phyloP scores from a whole-genome alignment of 306 rosid species.

The Fragaria nilgerrensis region DNA sequence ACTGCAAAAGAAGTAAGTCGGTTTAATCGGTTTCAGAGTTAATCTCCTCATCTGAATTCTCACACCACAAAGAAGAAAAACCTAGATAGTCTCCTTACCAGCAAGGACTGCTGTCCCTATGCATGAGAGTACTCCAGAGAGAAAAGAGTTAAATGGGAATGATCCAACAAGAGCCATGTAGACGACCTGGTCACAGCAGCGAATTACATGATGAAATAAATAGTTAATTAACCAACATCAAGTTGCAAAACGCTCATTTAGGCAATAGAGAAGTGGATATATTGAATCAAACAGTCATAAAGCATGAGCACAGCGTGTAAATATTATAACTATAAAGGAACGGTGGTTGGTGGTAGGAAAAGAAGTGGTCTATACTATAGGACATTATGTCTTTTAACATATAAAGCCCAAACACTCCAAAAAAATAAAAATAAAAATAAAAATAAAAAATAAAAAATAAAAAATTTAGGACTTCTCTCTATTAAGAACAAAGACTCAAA shows the following conservation, averaged over 20 bases:
- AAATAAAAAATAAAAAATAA: neutral
- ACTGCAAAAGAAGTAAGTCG: slow-evolving; percentile 39
- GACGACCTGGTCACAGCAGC: slow-evolving; percentile 53
- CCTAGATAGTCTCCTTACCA: slow-evolving; percentile 47
- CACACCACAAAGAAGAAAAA: neutral
- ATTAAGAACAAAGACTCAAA: neutral
- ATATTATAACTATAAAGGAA: neutral
- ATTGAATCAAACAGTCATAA: neutral
- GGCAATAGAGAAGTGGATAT: neutral
- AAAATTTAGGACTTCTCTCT: neutral
- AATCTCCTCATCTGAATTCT: neutral
- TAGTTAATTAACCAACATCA: neutral
- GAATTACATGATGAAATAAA: neutral
- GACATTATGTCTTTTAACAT: neutral
- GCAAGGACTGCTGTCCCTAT: slow-evolving; percentile 91
- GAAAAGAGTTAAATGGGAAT: slow-evolving; percentile 92
- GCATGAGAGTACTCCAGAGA: slow-evolving; percentile 85
- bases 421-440: neutral
- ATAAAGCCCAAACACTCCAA: neutral
- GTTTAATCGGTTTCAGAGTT: neutral
- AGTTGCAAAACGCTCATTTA: neutral
- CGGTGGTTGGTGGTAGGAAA: too few species aligned
- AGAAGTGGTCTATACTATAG: neutral
- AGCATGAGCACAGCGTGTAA: neutral
- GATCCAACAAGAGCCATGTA: slow-evolving; percentile 84